A percentile compares a stretch with the other conserved stretches of the same genome.
Conservation (phyloP, 2,329 filamentous ascomycete species). For the Neofusicoccum sp. region DNA sequence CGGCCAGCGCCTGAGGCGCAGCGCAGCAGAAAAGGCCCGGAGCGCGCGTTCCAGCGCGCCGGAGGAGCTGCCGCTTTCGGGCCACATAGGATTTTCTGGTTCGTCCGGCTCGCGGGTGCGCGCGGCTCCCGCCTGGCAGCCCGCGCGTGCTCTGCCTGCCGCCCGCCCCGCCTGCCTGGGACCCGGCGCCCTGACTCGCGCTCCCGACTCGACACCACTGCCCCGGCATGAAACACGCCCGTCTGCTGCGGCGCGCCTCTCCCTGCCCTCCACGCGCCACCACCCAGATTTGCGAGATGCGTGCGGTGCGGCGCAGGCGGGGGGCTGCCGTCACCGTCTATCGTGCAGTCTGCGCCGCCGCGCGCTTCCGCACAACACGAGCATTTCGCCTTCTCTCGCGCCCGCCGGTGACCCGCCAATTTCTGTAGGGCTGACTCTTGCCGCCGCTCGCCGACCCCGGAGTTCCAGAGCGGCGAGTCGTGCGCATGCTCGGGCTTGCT, state of each 20-base stretch:
- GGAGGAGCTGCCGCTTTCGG: conserved; percentile 11
- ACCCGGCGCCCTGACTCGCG: conserved; percentile 9
- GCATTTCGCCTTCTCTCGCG: background rate
- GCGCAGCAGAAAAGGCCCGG: conserved; percentile 9
- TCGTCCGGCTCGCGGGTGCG: background rate
- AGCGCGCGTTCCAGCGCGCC: background rate
- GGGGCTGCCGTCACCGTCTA: too few relatives aligned
- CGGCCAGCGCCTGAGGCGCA: too few relatives aligned
- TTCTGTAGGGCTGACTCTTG: conserved; percentile 3
- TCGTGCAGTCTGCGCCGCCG: too few relatives aligned
- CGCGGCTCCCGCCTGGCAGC: conserved; percentile 11
- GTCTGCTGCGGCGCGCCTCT: too few relatives aligned
- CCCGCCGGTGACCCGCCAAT: background rate
- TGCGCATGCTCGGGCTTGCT: background rate
- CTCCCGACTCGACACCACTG: background rate
- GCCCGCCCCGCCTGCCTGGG: conserved; percentile 7
- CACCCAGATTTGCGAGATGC: too few relatives aligned
- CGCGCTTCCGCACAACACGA: background rate
- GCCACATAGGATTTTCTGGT: conserved; percentile 10
- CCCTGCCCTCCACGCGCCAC: too few relatives aligned
- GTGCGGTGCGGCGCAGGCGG: too few relatives aligned
- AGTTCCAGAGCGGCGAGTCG: background rate
- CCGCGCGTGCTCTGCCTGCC: background rate
- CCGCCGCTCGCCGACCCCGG: background rate
- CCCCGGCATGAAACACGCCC: background rate